phyloP scores from a whole-genome alignment of 768 basidiomycete species.

The Pisolithus sp. region DNA sequence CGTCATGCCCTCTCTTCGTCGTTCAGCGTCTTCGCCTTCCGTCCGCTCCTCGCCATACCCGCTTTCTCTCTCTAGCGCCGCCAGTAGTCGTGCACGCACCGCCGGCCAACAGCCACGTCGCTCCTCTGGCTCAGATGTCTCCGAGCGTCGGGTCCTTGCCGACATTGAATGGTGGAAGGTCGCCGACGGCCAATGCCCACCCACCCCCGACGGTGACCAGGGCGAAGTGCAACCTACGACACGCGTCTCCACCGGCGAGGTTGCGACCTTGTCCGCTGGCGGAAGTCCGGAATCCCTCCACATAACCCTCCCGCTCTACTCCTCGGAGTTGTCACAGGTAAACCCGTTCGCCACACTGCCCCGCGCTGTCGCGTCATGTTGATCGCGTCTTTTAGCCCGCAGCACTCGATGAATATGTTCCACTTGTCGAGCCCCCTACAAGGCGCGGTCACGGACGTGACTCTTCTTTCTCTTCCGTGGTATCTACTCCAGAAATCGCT shows the following conservation, averaged over 20 bases:
- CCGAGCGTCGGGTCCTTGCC: conserved; percentile 64
- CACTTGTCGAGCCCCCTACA: conserved; percentile 46
- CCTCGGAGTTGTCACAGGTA: conserved; percentile 23
- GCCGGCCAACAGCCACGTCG: conserved; percentile 40
- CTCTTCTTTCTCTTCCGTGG: conserved; percentile 47
- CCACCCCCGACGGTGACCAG: conserved; percentile 32
- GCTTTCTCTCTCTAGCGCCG: conserved; percentile 31
- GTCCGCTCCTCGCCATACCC: conserved; percentile 69
- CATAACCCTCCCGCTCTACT: conserved; percentile 26
- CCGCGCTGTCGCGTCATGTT: conserved; percentile 15
- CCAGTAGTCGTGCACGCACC: conserved; percentile 36
- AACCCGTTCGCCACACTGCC: neutral
- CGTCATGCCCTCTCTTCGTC: conserved; percentile 72
- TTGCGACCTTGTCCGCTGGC: conserved; percentile 31
- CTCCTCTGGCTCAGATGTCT: conserved; percentile 61
- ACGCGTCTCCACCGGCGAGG: conserved; percentile 16
- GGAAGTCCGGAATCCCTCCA: conserved; percentile 34
- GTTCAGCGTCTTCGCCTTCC: conserved; percentile 61
- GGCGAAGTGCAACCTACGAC: conserved; percentile 10
- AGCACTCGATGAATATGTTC: conserved; percentile 43
- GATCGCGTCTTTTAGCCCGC: conserved; percentile 16
- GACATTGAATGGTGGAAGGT: conserved; percentile 90
- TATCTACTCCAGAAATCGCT: conserved; percentile 50
- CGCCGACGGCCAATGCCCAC: conserved; percentile 56
- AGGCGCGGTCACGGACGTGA: conserved; percentile 36